Percentiles rank a stretch among this genome's conserved stretches.
Evolutionary conservation across 2,329 filamentous ascomycete species (phyloP).

Genomic region (Sclerotinia subarctica): DNA sequence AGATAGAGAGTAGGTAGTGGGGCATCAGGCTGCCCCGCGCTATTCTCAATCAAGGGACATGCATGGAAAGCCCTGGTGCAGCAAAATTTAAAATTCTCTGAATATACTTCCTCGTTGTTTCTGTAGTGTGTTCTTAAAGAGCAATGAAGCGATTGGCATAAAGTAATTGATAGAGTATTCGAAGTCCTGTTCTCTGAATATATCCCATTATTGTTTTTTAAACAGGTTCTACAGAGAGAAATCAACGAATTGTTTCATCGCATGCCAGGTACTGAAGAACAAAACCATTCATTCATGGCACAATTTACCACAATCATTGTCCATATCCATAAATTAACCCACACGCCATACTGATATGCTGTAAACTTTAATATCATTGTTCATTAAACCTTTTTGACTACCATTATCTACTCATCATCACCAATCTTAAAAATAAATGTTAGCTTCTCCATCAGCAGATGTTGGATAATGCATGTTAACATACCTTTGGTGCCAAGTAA

Average conservation of each 20-base stretch:
- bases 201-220: slow-evolving; percentile 1
- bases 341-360: slow-evolving; percentile 36
- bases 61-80: neutral
- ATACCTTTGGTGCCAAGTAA: slow-evolving; percentile 96
- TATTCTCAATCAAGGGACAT: slow-evolving; percentile 3
- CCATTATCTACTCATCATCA: slow-evolving; percentile 54
- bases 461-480: neutral
- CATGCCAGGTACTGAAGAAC: slow-evolving; percentile 3
- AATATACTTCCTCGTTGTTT: neutral
- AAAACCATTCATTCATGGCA: slow-evolving; percentile 17
- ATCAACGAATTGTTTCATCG: slow-evolving; percentile 9
- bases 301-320: slow-evolving; percentile 15
- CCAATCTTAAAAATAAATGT: slow-evolving; percentile 55
- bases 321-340: slow-evolving; percentile 38
- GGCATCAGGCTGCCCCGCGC: slow-evolving; percentile 16
- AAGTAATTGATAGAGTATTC: neutral
- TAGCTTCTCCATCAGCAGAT: slow-evolving; percentile 19
- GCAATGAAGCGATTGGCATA: too few species aligned
- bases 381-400: slow-evolving; percentile 29
- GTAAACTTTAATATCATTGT: slow-evolving; percentile 32
- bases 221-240: slow-evolving; percentile 1
- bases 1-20: slow-evolving; percentile 11
- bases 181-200: neutral
- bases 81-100: neutral
- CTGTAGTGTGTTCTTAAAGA: too few species aligned